These are phyloP conservation scores for Camelina laxa DNA, from an alignment of 345 rosid genomes.

Conservation along the genomic window DNA sequence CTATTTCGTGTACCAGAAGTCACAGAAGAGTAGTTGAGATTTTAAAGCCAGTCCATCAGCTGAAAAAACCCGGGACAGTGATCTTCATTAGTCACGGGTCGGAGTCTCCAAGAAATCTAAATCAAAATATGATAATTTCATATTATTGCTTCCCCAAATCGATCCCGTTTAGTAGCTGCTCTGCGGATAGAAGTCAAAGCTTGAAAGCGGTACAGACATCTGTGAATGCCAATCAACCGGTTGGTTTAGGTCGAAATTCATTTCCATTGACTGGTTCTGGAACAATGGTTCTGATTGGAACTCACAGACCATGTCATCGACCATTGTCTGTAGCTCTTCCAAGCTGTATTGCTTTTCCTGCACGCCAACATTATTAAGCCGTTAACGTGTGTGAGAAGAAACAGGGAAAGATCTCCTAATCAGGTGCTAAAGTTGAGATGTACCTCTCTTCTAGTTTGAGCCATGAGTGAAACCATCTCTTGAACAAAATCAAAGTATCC, in stretches of 20 bases:
- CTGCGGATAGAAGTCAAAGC: slow-evolving; percentile 28
- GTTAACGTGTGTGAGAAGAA: not conserved
- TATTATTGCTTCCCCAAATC: not conserved
- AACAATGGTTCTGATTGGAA: slow-evolving; percentile 37
- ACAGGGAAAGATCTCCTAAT: not conserved
- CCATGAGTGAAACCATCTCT: slow-evolving; percentile 89
- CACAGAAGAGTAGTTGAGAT: not conserved
- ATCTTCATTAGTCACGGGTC: not conserved
- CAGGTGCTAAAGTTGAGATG: not conserved
- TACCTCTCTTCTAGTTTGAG: slow-evolving; percentile 71
- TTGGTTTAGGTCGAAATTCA: slow-evolving; percentile 39
- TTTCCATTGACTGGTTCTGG: slow-evolving; percentile 13
- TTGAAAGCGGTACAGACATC: slow-evolving; percentile 31
- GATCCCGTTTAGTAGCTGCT: slow-evolving; percentile 37
- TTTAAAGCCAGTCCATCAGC: not conserved
- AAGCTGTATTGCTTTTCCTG: slow-evolving; percentile 72
- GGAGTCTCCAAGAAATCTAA: not conserved
- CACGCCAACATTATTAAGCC: not conserved
- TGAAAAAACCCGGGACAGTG: not conserved
- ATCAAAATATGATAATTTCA: not conserved
- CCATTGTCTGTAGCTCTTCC: slow-evolving; percentile 89
- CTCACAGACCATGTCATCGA: slow-evolving; percentile 73
- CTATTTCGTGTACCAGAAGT: not conserved
- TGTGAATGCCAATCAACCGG: slow-evolving; percentile 38
- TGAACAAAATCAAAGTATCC: slow-evolving; percentile 80